Base-by-base conservation (phyloP, 139 green algal species). In the Gonium pectorale region DNA sequence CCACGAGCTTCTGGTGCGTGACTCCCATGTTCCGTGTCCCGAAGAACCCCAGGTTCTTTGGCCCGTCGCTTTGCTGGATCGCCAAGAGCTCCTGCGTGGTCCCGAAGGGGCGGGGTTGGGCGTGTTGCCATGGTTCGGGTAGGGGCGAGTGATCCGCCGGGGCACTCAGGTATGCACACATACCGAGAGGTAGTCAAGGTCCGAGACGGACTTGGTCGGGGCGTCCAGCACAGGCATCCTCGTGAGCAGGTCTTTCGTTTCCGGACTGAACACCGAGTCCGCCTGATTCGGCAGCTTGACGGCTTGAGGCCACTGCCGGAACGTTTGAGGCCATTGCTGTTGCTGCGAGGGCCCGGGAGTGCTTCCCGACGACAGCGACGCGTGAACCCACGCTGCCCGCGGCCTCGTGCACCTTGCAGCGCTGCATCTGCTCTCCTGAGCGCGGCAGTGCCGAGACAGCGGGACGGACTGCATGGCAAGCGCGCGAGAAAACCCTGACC, bases 21-120 rank as follows among this genome's bases (percentile, higher is more conserved):
- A 98, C 97, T 3, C 97, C 97, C 96, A 99, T 99, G 90, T 99
- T 99, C 27, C 97, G 88, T 31, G 97, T 99, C 19, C 97, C 97
- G 91, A 99, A 99, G 88, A 99, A 99, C 1, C 96, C 97, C 26
- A 99, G 93, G 56, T 93, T 92, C 69, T 98, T 97, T 0, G 97
- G 96, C 2, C 95, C 95, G 83, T 96, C 93, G 71, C 95, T 93
- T 86, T 99, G 96, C 88, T 99, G 97, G 64, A 99, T 99, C 33
- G 97, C 97, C 44, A 99, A 87, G 44, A 99, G 94, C 90, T 99
- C 97, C 96, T 99, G 71, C 22, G 46, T 40, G 6, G 19, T 35
- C 40, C 26, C 56, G 38, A 52, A 56, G n/a, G n/a, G n/a, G n/a
- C n/a, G n/a, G n/a, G n/a, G n/a, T n/a, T n/a, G n/a, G n/a, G n/a